Evolutionary conservation across 768 basidiomycete genomes (phyloP), one percentile per base, ranked within the genome.

Genomic region (Symmetrospora coprosmae): DNA sequence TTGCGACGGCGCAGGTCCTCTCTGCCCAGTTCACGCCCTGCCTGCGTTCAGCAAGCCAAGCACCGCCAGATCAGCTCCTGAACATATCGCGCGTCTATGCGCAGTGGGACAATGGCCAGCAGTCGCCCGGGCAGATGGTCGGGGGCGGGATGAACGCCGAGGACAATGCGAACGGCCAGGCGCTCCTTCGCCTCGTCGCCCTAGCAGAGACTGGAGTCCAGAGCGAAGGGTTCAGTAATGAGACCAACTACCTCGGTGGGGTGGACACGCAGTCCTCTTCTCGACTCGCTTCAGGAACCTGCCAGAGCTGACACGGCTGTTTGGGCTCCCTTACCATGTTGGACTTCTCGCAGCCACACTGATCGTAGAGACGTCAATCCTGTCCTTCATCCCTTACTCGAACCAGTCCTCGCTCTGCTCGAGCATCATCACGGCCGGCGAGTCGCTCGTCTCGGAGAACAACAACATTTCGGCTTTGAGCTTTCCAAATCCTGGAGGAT

Each of bases 261-360:
- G 2, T n/a, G n/a, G n/a, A n/a, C n/a, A n/a, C n/a, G n/a, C n/a
- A n/a, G n/a, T n/a, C n/a, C n/a, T n/a, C n/a, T n/a, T 58, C n/a
- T 11, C 11, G 19, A 27, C 41, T 7, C 27, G 6, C 41, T 45
- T n/a, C 13, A 13, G 27, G 7, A 4, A 23, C 45, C 33, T 47
- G 21, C n/a, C 16, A 13, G 45, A 4, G 7, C 33, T n/a, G n/a
- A n/a, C 45, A 25, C 45, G 27, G 11, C 11, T 14, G 27, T 47
- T 17, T 4, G 7, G 4, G 27, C 4, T n/a, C 19, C 45, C 5
- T 4, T 31, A 28, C 45, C 64, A 70, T 85, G 14, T 90, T 86
- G 71, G 81, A 81, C 2, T 77, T 80, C 1, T 71, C 75, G 2
- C 43, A 62, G 61, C 62, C 21, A 63, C 62, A n/a, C 21, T 63